A percentile compares a stretch with the other conserved stretches of the same genome.
These are phyloP conservation scores for Haplographium delicatum DNA, from an alignment of 495 filamentous ascomycete genomes.

Conservation along the genomic window DNA sequence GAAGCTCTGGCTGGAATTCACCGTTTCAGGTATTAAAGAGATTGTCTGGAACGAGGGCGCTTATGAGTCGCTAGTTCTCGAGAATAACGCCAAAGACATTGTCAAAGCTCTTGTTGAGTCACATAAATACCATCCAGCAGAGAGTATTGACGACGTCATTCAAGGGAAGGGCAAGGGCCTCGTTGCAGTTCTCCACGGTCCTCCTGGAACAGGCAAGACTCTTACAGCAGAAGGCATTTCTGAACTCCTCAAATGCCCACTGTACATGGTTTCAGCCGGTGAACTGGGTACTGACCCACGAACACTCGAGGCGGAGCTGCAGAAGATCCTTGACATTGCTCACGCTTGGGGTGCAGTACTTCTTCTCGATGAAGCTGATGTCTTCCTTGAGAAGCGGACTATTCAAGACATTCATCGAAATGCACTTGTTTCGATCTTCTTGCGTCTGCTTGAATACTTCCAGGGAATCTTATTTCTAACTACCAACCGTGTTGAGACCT, in stretches of 20 bases:
- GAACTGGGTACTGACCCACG: constrained; percentile 77
- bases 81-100: constrained; percentile 70
- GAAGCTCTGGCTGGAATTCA: constrained; percentile 90
- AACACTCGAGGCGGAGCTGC: constrained; percentile 73
- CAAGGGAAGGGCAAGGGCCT: constrained; percentile 74
- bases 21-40: constrained; percentile 74
- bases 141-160: constrained; percentile 81
- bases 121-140: constrained; percentile 71
- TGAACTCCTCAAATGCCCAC: constrained; percentile 72
- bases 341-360: constrained; percentile 83
- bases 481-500: constrained; percentile 70
- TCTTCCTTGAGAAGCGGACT: constrained; percentile 70
- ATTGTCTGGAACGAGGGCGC: constrained; percentile 81
- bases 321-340: constrained; percentile 80
- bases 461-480: constrained; percentile 78
- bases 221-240: constrained; percentile 85
- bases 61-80: constrained; percentile 72
- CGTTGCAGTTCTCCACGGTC: constrained; percentile 72
- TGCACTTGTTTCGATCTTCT: constrained; percentile 71
- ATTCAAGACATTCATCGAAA: constrained; percentile 71
- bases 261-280: constrained; percentile 81
- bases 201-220: constrained; percentile 84
- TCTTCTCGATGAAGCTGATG: constrained; percentile 72
- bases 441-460: constrained; percentile 58
- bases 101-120: constrained; percentile 75